Evolutionary conservation across 208 protist genomes (phyloP).

Genomic region (Leishmania tropica): DNA sequence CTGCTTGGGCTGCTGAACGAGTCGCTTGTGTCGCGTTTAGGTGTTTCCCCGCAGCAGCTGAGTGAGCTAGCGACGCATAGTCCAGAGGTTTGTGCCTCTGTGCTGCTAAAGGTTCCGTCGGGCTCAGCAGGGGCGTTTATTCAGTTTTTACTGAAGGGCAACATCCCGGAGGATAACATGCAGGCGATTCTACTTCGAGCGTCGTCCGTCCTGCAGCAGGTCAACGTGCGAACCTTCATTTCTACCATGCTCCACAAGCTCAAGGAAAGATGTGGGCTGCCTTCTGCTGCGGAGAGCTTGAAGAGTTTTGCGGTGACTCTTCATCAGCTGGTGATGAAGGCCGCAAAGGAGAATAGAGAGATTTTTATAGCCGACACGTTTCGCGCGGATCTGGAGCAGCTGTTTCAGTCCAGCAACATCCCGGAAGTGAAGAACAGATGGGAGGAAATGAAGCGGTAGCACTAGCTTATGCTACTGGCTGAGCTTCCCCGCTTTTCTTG

Average conservation of each 20-base stretch:
- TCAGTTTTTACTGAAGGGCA: slow-evolving; percentile 52
- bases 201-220: slow-evolving; percentile 51
- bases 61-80: slow-evolving; percentile 52
- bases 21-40: slow-evolving; percentile 41
- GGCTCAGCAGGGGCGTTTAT: slow-evolving; percentile 39
- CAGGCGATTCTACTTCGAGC: slow-evolving; percentile 57
- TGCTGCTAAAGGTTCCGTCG: slow-evolving; percentile 51
- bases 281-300: slow-evolving; percentile 33
- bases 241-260: slow-evolving; percentile 40
- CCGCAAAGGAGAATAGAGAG: slow-evolving; percentile 71
- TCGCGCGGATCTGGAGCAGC: slow-evolving; percentile 46
- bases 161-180: slow-evolving; percentile 40
- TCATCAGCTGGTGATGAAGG: slow-evolving; percentile 61
- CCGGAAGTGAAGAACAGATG: slow-evolving; percentile 56
- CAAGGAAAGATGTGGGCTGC: slow-evolving; percentile 41
- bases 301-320: slow-evolving; percentile 59
- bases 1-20: slow-evolving; percentile 42
- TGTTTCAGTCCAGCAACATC: slow-evolving; percentile 47
- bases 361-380: slow-evolving; percentile 56
- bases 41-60: slow-evolving; percentile 42
- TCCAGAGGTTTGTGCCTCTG: slow-evolving; percentile 51
- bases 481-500: not conserved
- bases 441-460: slow-evolving; percentile 75
- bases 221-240: slow-evolving; percentile 59
- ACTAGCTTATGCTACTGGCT: slow-evolving; percentile 5